Evolutionary conservation across 352 stramenopile genomes (phyloP).

Genomic region (Achlya hypogyna): DNA sequence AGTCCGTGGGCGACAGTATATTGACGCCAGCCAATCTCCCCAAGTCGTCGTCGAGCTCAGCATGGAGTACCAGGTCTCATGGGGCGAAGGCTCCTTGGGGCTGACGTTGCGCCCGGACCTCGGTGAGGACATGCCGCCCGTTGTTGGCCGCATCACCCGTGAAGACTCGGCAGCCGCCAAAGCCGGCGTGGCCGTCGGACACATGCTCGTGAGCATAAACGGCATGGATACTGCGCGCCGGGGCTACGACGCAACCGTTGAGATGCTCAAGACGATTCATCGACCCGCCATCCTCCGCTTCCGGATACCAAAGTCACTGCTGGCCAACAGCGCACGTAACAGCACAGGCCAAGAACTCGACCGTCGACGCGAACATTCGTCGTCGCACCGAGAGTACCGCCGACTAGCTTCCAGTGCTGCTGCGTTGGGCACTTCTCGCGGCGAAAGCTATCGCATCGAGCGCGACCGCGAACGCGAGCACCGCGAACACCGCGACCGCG

Average conservation of each 20-base stretch:
- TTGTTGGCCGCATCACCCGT: slow-evolving; percentile 82
- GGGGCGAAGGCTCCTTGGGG: slow-evolving; percentile 70
- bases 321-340: background rate
- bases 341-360: background rate
- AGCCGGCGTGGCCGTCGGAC: slow-evolving; percentile 67
- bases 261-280: slow-evolving; percentile 75
- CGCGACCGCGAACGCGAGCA: background rate
- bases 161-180: slow-evolving; percentile 69
- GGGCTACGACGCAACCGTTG: slow-evolving; percentile 74
- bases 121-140: slow-evolving; percentile 79
- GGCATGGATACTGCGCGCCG: slow-evolving; percentile 76
- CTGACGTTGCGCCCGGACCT: slow-evolving; percentile 76
- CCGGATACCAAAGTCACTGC: slow-evolving; percentile 40
- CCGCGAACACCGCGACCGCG: background rate
- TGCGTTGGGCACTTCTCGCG: background rate
- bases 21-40: background rate
- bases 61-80: slow-evolving; percentile 86
- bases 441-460: background rate
- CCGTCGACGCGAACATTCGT: background rate
- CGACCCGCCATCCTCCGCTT: slow-evolving; percentile 74
- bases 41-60: background rate
- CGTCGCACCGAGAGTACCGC: background rate
- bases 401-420: background rate
- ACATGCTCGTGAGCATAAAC: slow-evolving; percentile 87
- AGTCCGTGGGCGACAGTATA: background rate